Evolutionary conservation across 2,329 filamentous ascomycete species (phyloP).

Genomic region (Aureobasidium vineae): DNA sequence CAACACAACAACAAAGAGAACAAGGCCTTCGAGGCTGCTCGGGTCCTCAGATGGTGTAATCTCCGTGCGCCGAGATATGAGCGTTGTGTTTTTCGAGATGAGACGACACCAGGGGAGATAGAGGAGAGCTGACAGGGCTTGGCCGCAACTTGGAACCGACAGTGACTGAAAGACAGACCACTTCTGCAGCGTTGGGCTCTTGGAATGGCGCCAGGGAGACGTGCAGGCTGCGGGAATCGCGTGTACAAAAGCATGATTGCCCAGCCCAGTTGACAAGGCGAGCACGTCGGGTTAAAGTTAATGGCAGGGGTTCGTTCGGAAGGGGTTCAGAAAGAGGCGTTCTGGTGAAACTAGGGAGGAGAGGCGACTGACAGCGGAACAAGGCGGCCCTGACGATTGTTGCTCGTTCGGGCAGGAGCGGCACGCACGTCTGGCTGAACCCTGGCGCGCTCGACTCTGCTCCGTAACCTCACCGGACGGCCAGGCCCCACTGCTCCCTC

Average conservation of each 20-base stretch:
- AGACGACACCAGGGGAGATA: background rate
- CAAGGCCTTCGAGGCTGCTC: background rate
- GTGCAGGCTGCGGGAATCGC: background rate
- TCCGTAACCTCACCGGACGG: slow-evolving; percentile 7
- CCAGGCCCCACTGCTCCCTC: slow-evolving; percentile 19
- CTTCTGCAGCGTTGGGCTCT: background rate
- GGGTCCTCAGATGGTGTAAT: slow-evolving; percentile 5
- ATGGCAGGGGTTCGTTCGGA: slow-evolving; percentile 20
- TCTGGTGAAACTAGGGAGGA: slow-evolving; percentile 17
- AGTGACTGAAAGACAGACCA: background rate
- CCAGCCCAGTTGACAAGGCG: background rate
- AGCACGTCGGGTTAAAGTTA: slow-evolving; percentile 19
- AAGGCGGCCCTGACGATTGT: slow-evolving; percentile 10
- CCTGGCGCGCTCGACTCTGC: background rate
- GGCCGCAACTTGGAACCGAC: background rate
- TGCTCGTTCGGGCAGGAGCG: slow-evolving; percentile 1
- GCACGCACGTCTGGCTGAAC: background rate
- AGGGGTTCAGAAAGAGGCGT: slow-evolving; percentile 3
- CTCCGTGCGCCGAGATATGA: slow-evolving; percentile 23
- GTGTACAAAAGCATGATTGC: slow-evolving; percentile 18
- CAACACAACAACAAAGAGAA: background rate
- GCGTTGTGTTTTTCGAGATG: slow-evolving; percentile 15
- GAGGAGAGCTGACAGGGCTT: background rate
- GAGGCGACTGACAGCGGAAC: slow-evolving; percentile 7
- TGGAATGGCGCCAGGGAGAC: background rate